Evolutionary conservation across 768 basidiomycete species (phyloP).

Genomic region (Suillus decipiens): DNA sequence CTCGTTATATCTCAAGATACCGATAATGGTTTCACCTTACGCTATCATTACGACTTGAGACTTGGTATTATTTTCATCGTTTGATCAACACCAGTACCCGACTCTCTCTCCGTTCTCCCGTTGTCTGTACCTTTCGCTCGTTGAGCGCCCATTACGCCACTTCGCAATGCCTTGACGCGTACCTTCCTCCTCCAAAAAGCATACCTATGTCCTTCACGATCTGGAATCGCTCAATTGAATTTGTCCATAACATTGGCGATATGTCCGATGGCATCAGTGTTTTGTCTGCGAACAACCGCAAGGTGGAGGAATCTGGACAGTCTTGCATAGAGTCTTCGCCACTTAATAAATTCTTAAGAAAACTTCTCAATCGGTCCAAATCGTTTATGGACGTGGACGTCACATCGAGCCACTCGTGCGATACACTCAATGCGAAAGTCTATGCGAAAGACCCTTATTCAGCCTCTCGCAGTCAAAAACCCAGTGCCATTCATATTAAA

Average conservation of each 20-base stretch:
- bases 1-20: too few species aligned
- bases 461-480: neutral
- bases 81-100: too few species aligned
- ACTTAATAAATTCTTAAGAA: constrained; percentile 2
- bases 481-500: neutral
- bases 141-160: too few species aligned
- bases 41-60: too few species aligned
- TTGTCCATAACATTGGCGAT: constrained; percentile 55
- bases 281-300: neutral
- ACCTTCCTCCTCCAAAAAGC: too few species aligned
- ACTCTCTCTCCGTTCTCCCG: too few species aligned
- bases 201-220: constrained; percentile 42
- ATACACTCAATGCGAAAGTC: neutral
- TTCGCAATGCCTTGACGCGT: too few species aligned
- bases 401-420: neutral
- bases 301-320: neutral
- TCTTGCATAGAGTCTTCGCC: neutral
- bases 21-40: too few species aligned
- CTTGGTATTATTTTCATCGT: too few species aligned
- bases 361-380: constrained; percentile 22
- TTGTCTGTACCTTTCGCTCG: too few species aligned
- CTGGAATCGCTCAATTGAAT: constrained; percentile 53
- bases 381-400: constrained; percentile 5
- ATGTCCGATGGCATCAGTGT: neutral
- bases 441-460: neutral